Conservation (phyloP, 305 asterid genomes). For the Caryopteris hybrid region DNA sequence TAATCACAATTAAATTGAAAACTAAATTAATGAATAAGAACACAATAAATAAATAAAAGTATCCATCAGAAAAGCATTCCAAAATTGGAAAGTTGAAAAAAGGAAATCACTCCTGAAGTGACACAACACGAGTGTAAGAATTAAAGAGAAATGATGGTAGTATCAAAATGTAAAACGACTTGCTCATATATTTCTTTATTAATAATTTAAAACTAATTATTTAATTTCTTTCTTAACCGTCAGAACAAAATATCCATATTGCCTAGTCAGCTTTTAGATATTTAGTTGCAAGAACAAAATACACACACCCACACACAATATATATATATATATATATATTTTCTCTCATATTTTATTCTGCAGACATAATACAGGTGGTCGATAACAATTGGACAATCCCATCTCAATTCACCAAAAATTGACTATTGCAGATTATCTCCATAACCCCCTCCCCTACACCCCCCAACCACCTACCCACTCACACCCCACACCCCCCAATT, state of each 20-base stretch:
- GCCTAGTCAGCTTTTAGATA: constrained; percentile 21
- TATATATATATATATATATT: not conserved
- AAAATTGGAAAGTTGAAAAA: not conserved
- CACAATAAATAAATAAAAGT: no score
- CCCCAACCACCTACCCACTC: not conserved
- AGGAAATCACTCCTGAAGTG: no score
- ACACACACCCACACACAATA: not conserved
- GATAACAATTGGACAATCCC: constrained; percentile 18
- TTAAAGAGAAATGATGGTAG: not conserved
- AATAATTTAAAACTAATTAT: no score
- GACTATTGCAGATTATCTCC: not conserved
- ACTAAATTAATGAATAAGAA: no score
- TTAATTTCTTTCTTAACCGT: not conserved
- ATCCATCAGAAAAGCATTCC: no score
- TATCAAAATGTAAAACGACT: constrained; percentile 13
- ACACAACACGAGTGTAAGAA: no score
- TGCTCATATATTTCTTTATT: not conserved
- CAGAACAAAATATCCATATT: constrained; percentile 2
- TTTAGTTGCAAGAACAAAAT: constrained; percentile 9
- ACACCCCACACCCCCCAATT: not conserved
- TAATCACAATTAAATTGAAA: no score
- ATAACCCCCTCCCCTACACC: not conserved
- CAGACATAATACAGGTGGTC: constrained; percentile 36
- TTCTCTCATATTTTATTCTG: not conserved
- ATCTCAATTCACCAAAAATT: constrained; percentile 14